Percentiles rank a stretch among this genome's conserved stretches.
Evolutionary conservation across 768 basidiomycete species (phyloP).

Genomic region (Boletus bicolor): DNA sequence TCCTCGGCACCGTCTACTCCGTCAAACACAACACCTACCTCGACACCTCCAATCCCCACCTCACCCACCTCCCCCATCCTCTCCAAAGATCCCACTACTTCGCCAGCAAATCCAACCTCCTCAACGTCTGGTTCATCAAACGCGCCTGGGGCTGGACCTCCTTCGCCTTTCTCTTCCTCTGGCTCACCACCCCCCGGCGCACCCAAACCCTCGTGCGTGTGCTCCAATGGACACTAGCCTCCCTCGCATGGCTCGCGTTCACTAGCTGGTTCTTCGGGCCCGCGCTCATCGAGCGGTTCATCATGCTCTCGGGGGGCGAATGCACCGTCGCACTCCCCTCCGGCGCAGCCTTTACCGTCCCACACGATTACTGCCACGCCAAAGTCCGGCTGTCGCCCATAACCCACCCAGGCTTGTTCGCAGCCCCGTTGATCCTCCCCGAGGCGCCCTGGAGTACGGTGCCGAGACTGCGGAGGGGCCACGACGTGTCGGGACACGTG

Average conservation of each 20-base stretch:
- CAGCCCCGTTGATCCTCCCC: slow-evolving; percentile 36
- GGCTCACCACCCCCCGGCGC: slow-evolving; percentile 51
- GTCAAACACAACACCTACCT: slow-evolving; percentile 65
- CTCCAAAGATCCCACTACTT: slow-evolving; percentile 65
- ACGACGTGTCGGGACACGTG: slow-evolving; percentile 92
- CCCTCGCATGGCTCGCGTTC: slow-evolving; percentile 69
- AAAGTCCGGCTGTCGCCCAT: slow-evolving; percentile 49
- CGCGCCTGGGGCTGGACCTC: slow-evolving; percentile 90
- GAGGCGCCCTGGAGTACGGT: slow-evolving; percentile 41
- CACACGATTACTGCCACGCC: slow-evolving; percentile 54
- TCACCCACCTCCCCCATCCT: slow-evolving; percentile 67
- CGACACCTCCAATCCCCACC: slow-evolving; percentile 77
- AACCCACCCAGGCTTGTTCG: slow-evolving; percentile 66
- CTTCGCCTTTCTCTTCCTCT: slow-evolving; percentile 55
- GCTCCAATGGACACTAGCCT: slow-evolving; percentile 55
- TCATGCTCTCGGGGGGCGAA: slow-evolving; percentile 65
- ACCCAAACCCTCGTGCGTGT: slow-evolving; percentile 43
- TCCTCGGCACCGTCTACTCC: slow-evolving; percentile 65
- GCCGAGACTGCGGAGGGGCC: slow-evolving; percentile 73
- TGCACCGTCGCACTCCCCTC: slow-evolving; percentile 66
- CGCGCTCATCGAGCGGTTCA: slow-evolving; percentile 64
- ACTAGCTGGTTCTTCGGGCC: slow-evolving; percentile 90
- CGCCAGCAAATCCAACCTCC: slow-evolving; percentile 72
- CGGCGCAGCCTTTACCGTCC: slow-evolving; percentile 51
- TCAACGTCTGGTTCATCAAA: slow-evolving; percentile 90